Percentiles rank a stretch among this genome's conserved stretches.
Conservation (phyloP, 2,329 filamentous ascomycete genomes). For the Bimuria novae-zelandiae region DNA sequence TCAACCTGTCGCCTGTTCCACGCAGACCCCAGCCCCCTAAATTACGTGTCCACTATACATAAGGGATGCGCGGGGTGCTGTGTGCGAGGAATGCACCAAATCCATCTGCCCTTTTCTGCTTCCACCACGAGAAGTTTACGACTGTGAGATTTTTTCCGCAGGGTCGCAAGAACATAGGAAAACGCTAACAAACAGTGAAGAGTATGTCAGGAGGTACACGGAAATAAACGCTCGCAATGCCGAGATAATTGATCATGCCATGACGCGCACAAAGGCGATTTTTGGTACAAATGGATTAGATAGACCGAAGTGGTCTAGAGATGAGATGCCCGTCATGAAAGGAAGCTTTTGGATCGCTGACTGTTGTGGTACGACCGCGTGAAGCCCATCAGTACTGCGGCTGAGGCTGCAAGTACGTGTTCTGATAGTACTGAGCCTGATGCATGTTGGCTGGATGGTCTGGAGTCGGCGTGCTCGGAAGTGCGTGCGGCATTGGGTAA, state of each 20-base stretch:
- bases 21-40: constrained; percentile 24
- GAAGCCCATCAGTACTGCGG: constrained; percentile 41
- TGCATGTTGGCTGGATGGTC: constrained; percentile 36
- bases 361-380: too few species aligned
- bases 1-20: constrained; percentile 38
- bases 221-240: constrained; percentile 45
- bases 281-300: constrained; percentile 43
- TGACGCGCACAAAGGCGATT: constrained; percentile 45
- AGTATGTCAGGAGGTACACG: constrained; percentile 38
- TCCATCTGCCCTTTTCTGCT: constrained; percentile 24
- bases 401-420: constrained; percentile 43
- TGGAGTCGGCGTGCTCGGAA: constrained; percentile 47
- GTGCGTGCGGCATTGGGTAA: constrained; percentile 24
- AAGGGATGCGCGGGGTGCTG: constrained; percentile 19
- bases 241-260: constrained; percentile 43
- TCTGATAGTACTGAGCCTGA: constrained; percentile 42
- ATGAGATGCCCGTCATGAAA: constrained; percentile 15
- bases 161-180: constrained; percentile 41
- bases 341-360: too few species aligned
- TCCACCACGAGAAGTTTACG: constrained; percentile 17
- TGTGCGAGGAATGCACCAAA: constrained; percentile 21
- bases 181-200: constrained; percentile 35
- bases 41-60: constrained; percentile 40
- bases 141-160: constrained; percentile 18
- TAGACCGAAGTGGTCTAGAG: constrained; percentile 11